Conservation (phyloP, 495 filamentous ascomycete genomes). For the Viridothelium virens region DNA sequence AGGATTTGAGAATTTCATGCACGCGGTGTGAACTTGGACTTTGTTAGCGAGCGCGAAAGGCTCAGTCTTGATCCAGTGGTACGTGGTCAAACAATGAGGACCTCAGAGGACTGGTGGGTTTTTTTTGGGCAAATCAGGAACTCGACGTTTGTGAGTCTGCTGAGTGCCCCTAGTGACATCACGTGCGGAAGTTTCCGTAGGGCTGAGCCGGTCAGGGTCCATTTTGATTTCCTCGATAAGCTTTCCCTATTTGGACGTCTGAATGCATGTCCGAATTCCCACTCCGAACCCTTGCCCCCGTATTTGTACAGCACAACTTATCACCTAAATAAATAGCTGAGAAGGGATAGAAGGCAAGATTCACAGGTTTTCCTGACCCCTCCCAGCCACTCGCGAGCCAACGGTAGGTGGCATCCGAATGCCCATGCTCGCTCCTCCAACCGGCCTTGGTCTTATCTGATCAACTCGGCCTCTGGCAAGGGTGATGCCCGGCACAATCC, state of each 20-base stretch:
- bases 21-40: neutral
- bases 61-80: neutral
- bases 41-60: neutral
- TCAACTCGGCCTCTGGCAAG: conserved; percentile 76
- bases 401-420: conserved; percentile 26
- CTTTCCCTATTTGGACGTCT: neutral
- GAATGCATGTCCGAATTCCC: neutral
- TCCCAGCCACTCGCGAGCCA: neutral
- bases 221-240: neutral
- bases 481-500: conserved; percentile 86
- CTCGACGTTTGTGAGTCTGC: neutral
- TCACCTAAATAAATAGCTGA: neutral
- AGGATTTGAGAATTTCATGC: neutral
- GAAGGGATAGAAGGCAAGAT: neutral
- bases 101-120: neutral
- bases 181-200: neutral
- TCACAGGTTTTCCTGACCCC: neutral
- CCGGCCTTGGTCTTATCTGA: conserved; percentile 41
- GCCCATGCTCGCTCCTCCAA: conserved; percentile 15
- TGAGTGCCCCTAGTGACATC: neutral
- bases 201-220: conserved; percentile 2
- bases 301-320: too few relatives aligned
- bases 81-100: neutral
- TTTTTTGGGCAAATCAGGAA: neutral
- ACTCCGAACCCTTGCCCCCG: too few relatives aligned